These are phyloP conservation scores for Penicillium paradoxum DNA, from an alignment of 495 filamentous ascomycete genomes.

Conservation along the genomic window DNA sequence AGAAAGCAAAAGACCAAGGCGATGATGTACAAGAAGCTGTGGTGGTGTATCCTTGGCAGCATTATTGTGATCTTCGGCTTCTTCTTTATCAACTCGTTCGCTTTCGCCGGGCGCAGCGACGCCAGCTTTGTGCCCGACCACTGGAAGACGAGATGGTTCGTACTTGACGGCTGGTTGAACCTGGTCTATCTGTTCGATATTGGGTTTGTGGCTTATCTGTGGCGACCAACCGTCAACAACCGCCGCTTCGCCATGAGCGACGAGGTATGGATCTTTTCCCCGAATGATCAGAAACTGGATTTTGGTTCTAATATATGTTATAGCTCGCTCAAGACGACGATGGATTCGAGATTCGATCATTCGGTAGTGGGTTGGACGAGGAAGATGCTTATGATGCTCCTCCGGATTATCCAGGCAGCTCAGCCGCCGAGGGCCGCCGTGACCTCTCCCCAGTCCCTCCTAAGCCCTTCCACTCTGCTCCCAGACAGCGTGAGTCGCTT, in stretches of 20 bases:
- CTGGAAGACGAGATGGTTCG: constrained; percentile 96
- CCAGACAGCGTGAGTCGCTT: constrained; percentile 58
- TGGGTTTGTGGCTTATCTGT: constrained; percentile 89
- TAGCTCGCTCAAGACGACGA: constrained; percentile 96
- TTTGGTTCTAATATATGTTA: constrained; percentile 23
- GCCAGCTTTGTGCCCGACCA: constrained; percentile 90
- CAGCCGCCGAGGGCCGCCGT: constrained; percentile 27
- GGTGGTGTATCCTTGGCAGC: constrained; percentile 91
- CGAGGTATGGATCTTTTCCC: constrained; percentile 53
- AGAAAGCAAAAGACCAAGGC: constrained; percentile 92
- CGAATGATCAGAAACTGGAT: not conserved
- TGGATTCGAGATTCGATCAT: constrained; percentile 92
- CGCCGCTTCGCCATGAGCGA: constrained; percentile 98
- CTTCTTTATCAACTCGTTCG: constrained; percentile 93
- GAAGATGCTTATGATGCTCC: constrained; percentile 46
- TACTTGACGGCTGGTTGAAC: constrained; percentile 96
- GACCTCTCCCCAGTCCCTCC: constrained; percentile 49
- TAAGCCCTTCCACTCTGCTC: constrained; percentile 45
- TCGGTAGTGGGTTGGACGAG: constrained; percentile 78
- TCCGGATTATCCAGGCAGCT: constrained; percentile 31
- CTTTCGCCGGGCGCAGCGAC: constrained; percentile 74
- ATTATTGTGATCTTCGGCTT: constrained; percentile 96
- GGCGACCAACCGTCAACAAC: constrained; percentile 96
- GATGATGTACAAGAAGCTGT: constrained; percentile 96
- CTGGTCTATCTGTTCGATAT: constrained; percentile 93